Base-by-base conservation (phyloP, 768 basidiomycete species). In the Rhizopogon rudus region DNA sequence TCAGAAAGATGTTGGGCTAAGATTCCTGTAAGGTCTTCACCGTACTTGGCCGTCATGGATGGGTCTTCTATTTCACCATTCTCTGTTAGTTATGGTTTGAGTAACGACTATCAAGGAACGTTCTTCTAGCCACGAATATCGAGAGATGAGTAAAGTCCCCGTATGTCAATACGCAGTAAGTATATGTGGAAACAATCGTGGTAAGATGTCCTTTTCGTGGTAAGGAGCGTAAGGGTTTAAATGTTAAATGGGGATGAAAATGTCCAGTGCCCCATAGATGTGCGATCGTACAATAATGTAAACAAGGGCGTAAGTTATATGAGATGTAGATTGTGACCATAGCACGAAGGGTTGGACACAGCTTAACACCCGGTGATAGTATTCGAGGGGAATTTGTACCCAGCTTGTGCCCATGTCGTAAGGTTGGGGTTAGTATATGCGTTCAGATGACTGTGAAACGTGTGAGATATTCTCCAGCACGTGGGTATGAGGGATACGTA, bases 341-440 rank as follows among this genome's bases (percentile, higher is more conserved):
- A 57, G 54, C 33, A 52, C 40, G 20, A 40, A 54, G 63, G 16
- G 61, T 57, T 40, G 52, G 61, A 51, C 58, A 57, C 65, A 67
- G 28, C 48, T 40, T 65, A 74, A 59, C 72, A 75, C 20, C 71
- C 69, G 57, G 73, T 60, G 14, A 61, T 37, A 6, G 70, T 75
- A 66, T 93, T 95, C 40, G 83, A 74, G 16, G 94, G 94, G 71
- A 88, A 89, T 0, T 72, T 72, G 64, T 88, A 82, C 41, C 88
- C 89, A 1, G 86, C 92, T 60, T 81, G 77, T 2, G 73, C 77
- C 93, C 94, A 96, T 45, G 87, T 89, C 29, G 94, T 95, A 43
- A 91, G 69, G 65, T 96, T 94, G 17, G 92, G 77, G 66, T 97
- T 84, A 52, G 71, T 77, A 65, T 94, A 96, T 51, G 87, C 80